phyloP scores from a whole-genome alignment of 2,329 filamentous ascomycete genomes.

The Alternaria angustiovoidea region DNA sequence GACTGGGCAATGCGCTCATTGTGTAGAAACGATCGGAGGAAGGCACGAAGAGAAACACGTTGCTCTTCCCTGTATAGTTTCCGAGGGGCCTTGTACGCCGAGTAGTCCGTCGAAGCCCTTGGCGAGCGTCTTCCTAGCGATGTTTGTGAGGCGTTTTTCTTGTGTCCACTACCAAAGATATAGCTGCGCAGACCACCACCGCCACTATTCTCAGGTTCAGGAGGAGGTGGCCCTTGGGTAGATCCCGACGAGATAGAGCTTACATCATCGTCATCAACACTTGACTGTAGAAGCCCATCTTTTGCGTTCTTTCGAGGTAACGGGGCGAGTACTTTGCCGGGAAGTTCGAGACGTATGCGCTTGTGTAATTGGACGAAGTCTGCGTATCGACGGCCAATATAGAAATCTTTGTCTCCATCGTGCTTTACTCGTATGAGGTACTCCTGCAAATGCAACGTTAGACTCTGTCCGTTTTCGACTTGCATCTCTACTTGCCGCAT shows the following conservation, averaged over 20 bases:
- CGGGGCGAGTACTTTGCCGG: constrained; percentile 86
- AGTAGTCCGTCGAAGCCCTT: constrained; percentile 44
- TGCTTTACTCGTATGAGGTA: constrained; percentile 88
- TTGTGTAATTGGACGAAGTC: constrained; percentile 86
- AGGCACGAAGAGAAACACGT: constrained; percentile 88
- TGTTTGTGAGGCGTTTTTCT: constrained; percentile 52
- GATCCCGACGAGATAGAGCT: constrained; percentile 84
- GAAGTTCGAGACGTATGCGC: constrained; percentile 81
- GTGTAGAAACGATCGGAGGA: constrained; percentile 83
- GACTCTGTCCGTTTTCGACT: background rate
- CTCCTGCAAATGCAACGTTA: constrained; percentile 63
- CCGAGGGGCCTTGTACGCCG: constrained; percentile 53
- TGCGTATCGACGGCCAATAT: constrained; percentile 85
- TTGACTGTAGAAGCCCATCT: constrained; percentile 67
- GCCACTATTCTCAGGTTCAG: constrained; percentile 49
- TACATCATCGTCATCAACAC: constrained; percentile 71
- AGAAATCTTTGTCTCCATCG: constrained; percentile 76
- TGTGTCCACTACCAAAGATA: constrained; percentile 51
- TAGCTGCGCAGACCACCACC: constrained; percentile 56
- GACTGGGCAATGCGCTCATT: constrained; percentile 86
- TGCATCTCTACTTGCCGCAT: constrained; percentile 70
- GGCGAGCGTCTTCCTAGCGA: constrained; percentile 48
- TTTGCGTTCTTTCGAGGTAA: constrained; percentile 92
- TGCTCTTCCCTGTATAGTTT: constrained; percentile 87
- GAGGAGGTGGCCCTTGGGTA: constrained; percentile 63